Conservation (phyloP, 768 basidiomycete genomes). For the Mycena galericulata region DNA sequence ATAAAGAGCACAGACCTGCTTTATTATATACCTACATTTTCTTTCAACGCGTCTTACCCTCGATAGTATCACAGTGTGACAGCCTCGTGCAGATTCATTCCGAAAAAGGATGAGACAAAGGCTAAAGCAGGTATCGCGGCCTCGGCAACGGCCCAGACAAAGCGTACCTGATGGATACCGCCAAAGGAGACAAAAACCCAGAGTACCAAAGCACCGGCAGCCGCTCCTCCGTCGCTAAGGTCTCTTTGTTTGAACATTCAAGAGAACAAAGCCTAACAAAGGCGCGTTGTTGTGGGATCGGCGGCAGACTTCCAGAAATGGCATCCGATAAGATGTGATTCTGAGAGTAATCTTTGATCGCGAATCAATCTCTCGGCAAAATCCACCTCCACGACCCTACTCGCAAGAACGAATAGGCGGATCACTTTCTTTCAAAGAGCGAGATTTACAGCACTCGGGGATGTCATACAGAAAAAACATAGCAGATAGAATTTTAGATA, state of each 20-base stretch:
- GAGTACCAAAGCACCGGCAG: slow-evolving; percentile 18
- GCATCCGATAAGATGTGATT: slow-evolving; percentile 10
- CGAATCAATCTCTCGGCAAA: slow-evolving; percentile 11
- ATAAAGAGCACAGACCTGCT: slow-evolving; percentile 22
- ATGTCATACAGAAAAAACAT: slow-evolving; percentile 14
- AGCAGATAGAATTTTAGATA: slow-evolving; percentile 13
- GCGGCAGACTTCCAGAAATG: neutral
- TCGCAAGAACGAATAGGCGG: slow-evolving; percentile 1
- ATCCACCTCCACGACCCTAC: slow-evolving; percentile 14
- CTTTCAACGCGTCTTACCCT: slow-evolving; percentile 23
- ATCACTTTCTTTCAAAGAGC: neutral
- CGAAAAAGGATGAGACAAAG: slow-evolving; percentile 25
- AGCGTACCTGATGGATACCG: slow-evolving; percentile 22
- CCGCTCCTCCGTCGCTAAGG: slow-evolving; percentile 11
- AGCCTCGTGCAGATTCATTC: slow-evolving; percentile 17
- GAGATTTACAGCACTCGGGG: slow-evolving; percentile 11
- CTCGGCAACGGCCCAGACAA: slow-evolving; percentile 11
- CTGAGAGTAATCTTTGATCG: neutral
- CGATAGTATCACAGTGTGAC: slow-evolving; percentile 25
- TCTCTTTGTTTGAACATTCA: slow-evolving; percentile 23
- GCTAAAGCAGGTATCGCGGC: neutral
- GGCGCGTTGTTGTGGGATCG: neutral
- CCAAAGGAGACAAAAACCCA: slow-evolving; percentile 10
- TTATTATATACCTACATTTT: slow-evolving; percentile 21
- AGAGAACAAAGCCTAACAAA: too few relatives aligned